A percentile compares a stretch with the other conserved stretches of the same genome.
Evolutionary conservation across 2,329 filamentous ascomycete genomes (phyloP).

Genomic region (Cryphonectria carpinicola): DNA sequence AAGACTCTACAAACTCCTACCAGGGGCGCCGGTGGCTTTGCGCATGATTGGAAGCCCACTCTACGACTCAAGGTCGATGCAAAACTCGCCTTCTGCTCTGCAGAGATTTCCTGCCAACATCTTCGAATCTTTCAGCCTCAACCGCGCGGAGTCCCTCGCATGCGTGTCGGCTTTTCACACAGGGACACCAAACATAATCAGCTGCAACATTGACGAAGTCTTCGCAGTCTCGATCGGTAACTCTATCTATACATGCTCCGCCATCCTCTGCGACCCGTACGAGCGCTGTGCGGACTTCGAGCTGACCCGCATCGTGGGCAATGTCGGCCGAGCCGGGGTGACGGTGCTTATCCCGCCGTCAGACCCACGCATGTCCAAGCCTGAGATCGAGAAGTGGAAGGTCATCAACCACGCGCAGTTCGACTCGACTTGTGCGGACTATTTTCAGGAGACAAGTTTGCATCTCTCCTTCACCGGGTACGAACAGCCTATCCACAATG

Average conservation of each 20-base stretch:
- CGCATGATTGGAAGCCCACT: background rate
- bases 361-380: background rate
- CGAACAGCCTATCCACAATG: background rate
- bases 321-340: background rate
- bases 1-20: background rate
- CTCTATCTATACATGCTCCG: slow-evolving; percentile 9
- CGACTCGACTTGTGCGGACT: background rate
- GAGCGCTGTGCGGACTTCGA: background rate
- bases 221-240: slow-evolving; percentile 2
- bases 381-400: background rate
- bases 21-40: background rate
- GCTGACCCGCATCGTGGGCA: slow-evolving; percentile 9
- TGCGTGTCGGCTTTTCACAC: background rate
- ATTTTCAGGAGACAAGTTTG: background rate
- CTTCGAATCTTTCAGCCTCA: background rate
- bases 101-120: background rate
- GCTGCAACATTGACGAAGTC: background rate
- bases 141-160: background rate
- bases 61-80: background rate
- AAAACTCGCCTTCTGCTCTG: background rate
- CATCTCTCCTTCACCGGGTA: slow-evolving; percentile 1
- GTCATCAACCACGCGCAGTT: background rate
- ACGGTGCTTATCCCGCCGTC: slow-evolving; percentile 11
- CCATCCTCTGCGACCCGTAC: slow-evolving; percentile 12
- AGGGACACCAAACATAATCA: background rate